phyloP scores from a whole-genome alignment of 371 early-diverging fungal genomes.

The Apophysomyces ossiformis region DNA sequence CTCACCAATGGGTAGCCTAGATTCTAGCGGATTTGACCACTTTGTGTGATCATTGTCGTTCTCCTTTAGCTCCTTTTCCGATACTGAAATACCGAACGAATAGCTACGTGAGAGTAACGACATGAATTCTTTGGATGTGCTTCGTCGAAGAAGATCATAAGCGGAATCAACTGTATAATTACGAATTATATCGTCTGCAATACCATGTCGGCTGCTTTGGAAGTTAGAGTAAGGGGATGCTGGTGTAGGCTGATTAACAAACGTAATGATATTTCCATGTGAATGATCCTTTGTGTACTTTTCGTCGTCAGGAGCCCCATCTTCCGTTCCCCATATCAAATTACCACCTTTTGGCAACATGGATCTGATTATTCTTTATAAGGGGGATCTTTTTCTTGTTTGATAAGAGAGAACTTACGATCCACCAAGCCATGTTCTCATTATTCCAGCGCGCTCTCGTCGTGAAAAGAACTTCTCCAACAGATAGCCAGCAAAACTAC shows the following conservation, averaged over 20 bases:
- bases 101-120: slow-evolving; percentile 62
- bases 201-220: slow-evolving; percentile 3
- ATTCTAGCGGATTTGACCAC: slow-evolving; percentile 90
- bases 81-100: slow-evolving; percentile 67
- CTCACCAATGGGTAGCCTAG: slow-evolving; percentile 75
- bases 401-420: slow-evolving; percentile 16
- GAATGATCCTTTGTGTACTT: slow-evolving; percentile 29
- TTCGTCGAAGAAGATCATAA: slow-evolving; percentile 56
- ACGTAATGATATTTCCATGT: slow-evolving; percentile 48
- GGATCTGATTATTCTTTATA: slow-evolving; percentile 21
- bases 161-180: slow-evolving; percentile 62
- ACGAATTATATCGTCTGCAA: slow-evolving; percentile 19
- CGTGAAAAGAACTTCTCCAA: slow-evolving; percentile 88
- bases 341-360: slow-evolving; percentile 92
- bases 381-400: background rate
- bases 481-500: slow-evolving; percentile 76
- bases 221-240: slow-evolving; percentile 15
- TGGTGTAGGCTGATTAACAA: slow-evolving; percentile 24
- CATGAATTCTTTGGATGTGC: slow-evolving; percentile 54
- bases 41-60: slow-evolving; percentile 60
- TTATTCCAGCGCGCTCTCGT: slow-evolving; percentile 75
- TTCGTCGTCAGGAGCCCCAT: slow-evolving; percentile 72
- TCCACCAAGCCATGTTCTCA: slow-evolving; percentile 88
- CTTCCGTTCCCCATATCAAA: slow-evolving; percentile 76
- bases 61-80: slow-evolving; percentile 55